Base-by-base conservation (phyloP, 2,329 filamentous ascomycete genomes). In the Aspergillus tubingensis region DNA sequence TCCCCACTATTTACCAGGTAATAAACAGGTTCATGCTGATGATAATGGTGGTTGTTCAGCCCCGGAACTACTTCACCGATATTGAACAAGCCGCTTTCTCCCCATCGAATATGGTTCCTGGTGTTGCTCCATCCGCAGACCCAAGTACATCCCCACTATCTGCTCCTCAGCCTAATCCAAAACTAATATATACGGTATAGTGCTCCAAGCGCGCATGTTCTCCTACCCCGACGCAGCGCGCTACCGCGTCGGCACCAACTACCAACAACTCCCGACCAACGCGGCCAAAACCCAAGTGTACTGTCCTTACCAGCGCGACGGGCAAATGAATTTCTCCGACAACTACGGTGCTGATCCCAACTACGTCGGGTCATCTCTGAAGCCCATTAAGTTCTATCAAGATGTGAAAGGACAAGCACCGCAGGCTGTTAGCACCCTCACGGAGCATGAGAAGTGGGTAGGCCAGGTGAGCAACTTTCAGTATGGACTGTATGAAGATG, bases 131-230 rank as follows among this genome's bases (percentile, higher is more conserved):
- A 0, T 84, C 83, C 0, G 83, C 85, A 4, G 88, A 90, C 67
- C 84, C 86, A 75, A 83, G 70, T 72, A 30, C 55, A 64, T 61
- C 4, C 13, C 7, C 25, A 27, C 25, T 8, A 27, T 27, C 25
- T 8, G 25, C 7, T 27, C 25, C 25, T 27, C 25, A 8, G 25
- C 3, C 25, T 6, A 27, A 8, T 27, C 25, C 25, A 27, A 27
- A 0, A 27, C 25, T 27, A 27, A 27, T 27, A 27, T 8, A 27
- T 27, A 27, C 3, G 25, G 25, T 27, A 27, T 27, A 74, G 82
- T 88, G 47, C 80, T 88, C 0, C 86, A 88, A 71, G 81, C 83
- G 0, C 81, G 86, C 15, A 77, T 87, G 62, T 88, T 87, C 72
- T 81, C 83, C 3, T 88, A 88, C 70, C 81, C 84, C 0, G 86